These are phyloP conservation scores for Crithidia fasciculata DNA, from an alignment of 208 protist genomes.

Conservation along the genomic window DNA sequence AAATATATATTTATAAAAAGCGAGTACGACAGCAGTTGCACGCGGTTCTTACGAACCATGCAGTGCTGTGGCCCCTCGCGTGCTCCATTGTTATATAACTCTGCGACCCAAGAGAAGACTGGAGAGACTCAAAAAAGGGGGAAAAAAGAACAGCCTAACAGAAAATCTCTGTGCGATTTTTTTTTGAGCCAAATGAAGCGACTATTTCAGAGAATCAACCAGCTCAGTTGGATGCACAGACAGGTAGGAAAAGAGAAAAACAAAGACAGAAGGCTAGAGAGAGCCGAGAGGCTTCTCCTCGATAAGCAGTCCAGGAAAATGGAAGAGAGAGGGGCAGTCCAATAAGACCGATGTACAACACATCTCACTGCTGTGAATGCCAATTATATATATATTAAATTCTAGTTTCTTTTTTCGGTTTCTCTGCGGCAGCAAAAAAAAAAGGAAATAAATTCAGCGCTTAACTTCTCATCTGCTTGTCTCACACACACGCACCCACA, in stretches of 20 bases:
- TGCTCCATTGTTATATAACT: too few relatives aligned
- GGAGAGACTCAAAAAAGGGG: not conserved
- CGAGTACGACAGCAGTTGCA: too few relatives aligned
- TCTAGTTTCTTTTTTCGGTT: not conserved
- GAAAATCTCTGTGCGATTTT: not conserved
- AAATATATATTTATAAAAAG: too few relatives aligned
- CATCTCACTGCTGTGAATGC: not conserved
- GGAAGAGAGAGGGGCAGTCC: conserved; percentile 1
- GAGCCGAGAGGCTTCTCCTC: too few relatives aligned
- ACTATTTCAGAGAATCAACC: not conserved
- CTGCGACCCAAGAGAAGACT: not conserved
- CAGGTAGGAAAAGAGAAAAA: too few relatives aligned
- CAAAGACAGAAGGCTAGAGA: too few relatives aligned
- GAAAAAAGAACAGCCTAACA: not conserved
- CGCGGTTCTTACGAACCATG: too few relatives aligned
- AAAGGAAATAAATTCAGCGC: not conserved
- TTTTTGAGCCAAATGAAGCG: not conserved
- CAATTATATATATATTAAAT: not conserved
- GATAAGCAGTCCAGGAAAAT: not conserved
- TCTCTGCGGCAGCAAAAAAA: not conserved
- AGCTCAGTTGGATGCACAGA: too few relatives aligned
- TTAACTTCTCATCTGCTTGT: too few relatives aligned
- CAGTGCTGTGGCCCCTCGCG: too few relatives aligned
- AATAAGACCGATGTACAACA: not conserved
- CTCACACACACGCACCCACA: not conserved